These are phyloP conservation scores for Holtermanniella nyarrowii DNA, from an alignment of 768 basidiomycete genomes.

Conservation along the genomic window DNA sequence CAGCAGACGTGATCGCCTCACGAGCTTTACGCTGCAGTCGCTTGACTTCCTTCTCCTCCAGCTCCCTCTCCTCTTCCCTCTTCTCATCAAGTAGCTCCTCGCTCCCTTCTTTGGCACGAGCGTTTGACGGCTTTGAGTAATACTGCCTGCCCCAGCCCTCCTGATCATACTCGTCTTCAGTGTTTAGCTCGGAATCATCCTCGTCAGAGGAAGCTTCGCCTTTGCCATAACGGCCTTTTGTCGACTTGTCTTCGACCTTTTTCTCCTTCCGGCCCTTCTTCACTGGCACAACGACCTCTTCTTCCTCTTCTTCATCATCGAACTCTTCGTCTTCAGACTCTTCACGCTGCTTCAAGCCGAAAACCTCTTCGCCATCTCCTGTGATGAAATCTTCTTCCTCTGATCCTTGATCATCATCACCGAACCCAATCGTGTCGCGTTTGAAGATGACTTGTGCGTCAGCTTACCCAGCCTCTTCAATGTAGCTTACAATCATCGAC, in stretches of 20 bases:
- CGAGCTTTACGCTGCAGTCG: conserved; percentile 66
- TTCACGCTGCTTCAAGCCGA: conserved; percentile 46
- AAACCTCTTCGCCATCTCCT: conserved; percentile 70
- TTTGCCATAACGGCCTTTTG: conserved; percentile 40
- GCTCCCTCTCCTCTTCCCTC: conserved; percentile 76
- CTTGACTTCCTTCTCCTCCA: conserved; percentile 79
- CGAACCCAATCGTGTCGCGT: conserved; percentile 66
- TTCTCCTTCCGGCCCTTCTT: conserved; percentile 26
- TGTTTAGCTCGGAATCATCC: conserved; percentile 7
- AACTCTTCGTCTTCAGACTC: conserved; percentile 42
- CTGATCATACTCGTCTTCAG: conserved; percentile 36
- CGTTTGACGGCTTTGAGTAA: conserved; percentile 51
- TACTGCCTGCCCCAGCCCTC: conserved; percentile 81
- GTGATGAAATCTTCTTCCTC: conserved; percentile 41
- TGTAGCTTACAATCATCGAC: conserved; percentile 37
- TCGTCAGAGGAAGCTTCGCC: conserved; percentile 21
- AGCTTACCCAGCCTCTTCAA: background rate
- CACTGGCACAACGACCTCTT: conserved; percentile 10
- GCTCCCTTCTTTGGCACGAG: conserved; percentile 31
- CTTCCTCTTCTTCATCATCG: conserved; percentile 46
- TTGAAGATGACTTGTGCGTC: conserved; percentile 35
- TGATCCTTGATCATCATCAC: conserved; percentile 42
- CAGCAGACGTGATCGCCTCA: conserved; percentile 55
- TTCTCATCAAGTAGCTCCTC: conserved; percentile 61
- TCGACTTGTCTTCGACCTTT: conserved; percentile 14